phyloP scores from a whole-genome alignment of 78 protist species.

The Guillardia theta region DNA sequence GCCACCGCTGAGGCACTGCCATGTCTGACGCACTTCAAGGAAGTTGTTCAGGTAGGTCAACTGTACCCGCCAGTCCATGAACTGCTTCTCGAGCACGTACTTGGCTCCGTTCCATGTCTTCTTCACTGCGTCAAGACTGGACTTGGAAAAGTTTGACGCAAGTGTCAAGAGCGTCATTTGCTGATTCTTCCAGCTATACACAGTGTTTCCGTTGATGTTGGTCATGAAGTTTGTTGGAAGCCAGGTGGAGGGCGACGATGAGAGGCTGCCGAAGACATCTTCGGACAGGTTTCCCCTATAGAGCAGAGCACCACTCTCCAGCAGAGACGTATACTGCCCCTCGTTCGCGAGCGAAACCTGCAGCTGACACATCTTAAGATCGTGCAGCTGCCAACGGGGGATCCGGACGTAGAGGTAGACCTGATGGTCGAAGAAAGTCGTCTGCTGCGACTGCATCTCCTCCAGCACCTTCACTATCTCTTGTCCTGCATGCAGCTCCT shows the following conservation, averaged over 20 bases:
- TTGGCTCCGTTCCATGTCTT: too few relatives aligned
- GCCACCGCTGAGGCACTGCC: background rate
- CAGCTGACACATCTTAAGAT: background rate
- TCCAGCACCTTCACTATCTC: background rate
- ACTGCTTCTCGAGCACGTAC: background rate
- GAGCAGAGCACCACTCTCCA: background rate
- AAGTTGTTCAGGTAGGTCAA: slow-evolving; percentile 1
- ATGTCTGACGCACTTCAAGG: background rate
- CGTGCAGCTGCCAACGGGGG: background rate
- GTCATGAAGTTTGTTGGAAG: background rate
- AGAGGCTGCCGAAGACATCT: background rate
- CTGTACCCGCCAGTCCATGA: slow-evolving; percentile 43
- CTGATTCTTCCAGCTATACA: too few relatives aligned
- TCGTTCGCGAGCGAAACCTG: background rate
- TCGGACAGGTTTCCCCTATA: background rate
- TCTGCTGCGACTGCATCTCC: background rate
- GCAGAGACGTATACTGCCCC: background rate
- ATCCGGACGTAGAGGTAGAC: background rate
- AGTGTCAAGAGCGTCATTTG: too few relatives aligned
- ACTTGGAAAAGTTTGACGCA: too few relatives aligned
- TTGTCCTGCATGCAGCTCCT: background rate
- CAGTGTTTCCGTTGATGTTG: too few relatives aligned
- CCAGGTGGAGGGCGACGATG: background rate
- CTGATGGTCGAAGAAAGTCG: background rate
- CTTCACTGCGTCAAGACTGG: too few relatives aligned